Evolutionary conservation across 2,329 filamentous ascomycete genomes (phyloP).

Genomic region (Pseudopyrenochaeta lycopersici): DNA sequence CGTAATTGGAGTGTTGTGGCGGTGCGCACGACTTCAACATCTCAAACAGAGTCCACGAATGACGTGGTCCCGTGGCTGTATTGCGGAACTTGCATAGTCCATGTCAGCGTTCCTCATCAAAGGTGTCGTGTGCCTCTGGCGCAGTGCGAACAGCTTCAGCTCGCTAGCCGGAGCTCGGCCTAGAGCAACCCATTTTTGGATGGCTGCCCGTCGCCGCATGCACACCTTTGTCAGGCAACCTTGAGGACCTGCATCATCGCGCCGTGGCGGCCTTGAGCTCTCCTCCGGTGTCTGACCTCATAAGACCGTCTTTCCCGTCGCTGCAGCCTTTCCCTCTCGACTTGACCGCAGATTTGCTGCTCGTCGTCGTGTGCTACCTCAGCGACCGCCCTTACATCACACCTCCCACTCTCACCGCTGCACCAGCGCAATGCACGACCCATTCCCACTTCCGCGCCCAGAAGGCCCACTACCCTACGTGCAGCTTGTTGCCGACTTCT

Average conservation of each 20-base stretch:
- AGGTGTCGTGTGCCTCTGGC: conserved; percentile 28
- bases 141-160: conserved; percentile 13
- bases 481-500: conserved; percentile 70
- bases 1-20: conserved; percentile 11
- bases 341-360: conserved; percentile 3
- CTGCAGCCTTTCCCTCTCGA: conserved; percentile 4
- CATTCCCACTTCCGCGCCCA: conserved; percentile 70
- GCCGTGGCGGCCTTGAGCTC: conserved; percentile 7
- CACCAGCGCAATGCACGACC: conserved; percentile 70
- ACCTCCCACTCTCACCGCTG: conserved; percentile 10
- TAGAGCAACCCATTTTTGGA: conserved; percentile 11
- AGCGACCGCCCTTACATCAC: conserved; percentile 13
- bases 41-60: conserved; percentile 10
- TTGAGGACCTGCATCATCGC: conserved; percentile 17
- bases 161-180: conserved; percentile 27
- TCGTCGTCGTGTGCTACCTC: conserved; percentile 10
- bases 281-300: conserved; percentile 9
- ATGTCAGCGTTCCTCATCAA: conserved; percentile 12
- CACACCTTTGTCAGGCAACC: conserved; percentile 19
- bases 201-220: conserved; percentile 17
- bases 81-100: neutral
- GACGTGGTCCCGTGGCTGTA: conserved; percentile 37
- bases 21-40: conserved; percentile 6
- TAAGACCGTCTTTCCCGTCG: conserved; percentile 16
- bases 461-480: conserved; percentile 64